phyloP scores from a whole-genome alignment of 371 early-diverging fungal species.

The Mycotypha africana region DNA sequence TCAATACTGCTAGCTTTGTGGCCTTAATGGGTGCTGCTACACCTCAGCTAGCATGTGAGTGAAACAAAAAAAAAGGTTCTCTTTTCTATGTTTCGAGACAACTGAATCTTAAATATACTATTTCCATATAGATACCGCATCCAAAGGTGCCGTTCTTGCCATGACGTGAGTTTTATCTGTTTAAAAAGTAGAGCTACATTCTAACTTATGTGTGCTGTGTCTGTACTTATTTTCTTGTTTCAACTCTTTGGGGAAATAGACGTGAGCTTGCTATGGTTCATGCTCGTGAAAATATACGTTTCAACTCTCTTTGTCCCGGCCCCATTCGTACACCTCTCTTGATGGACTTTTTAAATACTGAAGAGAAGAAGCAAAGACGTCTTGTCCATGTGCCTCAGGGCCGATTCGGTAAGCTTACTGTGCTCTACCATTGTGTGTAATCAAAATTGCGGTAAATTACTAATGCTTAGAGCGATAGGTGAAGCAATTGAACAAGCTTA shows the following conservation, averaged over 20 bases:
- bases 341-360: conserved; percentile 83
- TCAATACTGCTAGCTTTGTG: conserved; percentile 86
- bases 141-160: conserved; percentile 85
- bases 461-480: conserved; percentile 22
- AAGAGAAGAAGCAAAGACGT: conserved; percentile 81
- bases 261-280: conserved; percentile 85
- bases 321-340: conserved; percentile 79
- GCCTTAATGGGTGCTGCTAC: conserved; percentile 84
- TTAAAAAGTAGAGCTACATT: too few species aligned
- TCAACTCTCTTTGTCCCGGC: conserved; percentile 87
- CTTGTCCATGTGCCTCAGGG: conserved; percentile 85
- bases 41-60: conserved; percentile 82
- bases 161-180: conserved; percentile 58
- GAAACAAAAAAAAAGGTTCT: background rate
- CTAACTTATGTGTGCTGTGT: too few species aligned
- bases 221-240: background rate
- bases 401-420: conserved; percentile 81
- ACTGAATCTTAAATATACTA: background rate
- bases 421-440: too few species aligned
- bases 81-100: background rate
- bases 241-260: too few species aligned
- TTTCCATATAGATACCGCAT: conserved; percentile 65
- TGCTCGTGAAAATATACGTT: conserved; percentile 85
- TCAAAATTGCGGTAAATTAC: too few species aligned
- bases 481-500: conserved; percentile 89